Base-by-base conservation (phyloP, 305 asterid genomes). In the Caryopteris hybrid region DNA sequence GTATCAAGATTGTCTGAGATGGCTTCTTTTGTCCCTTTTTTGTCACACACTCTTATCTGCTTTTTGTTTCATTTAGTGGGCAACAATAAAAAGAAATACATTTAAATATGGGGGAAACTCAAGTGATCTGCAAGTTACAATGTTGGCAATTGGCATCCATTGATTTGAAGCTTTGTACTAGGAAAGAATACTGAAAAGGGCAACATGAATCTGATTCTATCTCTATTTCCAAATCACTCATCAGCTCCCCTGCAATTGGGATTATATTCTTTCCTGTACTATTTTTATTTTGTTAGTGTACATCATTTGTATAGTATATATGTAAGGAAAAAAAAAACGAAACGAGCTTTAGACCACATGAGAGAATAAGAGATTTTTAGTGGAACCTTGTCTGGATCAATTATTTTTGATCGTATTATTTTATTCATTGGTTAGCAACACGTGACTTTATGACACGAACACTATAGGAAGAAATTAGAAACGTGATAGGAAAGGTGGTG, bases 151-250 rank as follows among this genome's bases (percentile, higher is more conserved):
- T 68, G 63, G 72, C 74, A 68, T 74, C 78, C 11, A 64, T 5
- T 65, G 39, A 69, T 51, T 39, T 55, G 56, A 22, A 73, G 65
- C 51, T 72, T 47, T 52, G 74, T 75, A 65, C 74, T 82, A 75
- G 61, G 53, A 75, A 60, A 43, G 66, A 64, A 62, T 42, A 71
- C 55, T 60, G 59, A 51, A 76, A 72, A 45, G 45, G 42, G 58
- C 31, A 73, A 64, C 63, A 66, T 76, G 95, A 78, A 85, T 79
- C 78, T 62, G 86, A 79, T 85, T 82, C 94, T 53, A 13, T 59
- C 22, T 69, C 74, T 21, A 64, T 66, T 70, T 31, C 20, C 8
- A 58, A 61, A 45, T 43, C 71, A 59, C 64, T n/a, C n/a, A n/a
- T n/a, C n/a, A n/a, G n/a, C n/a, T n/a, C n/a, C n/a, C n/a, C n/a